phyloP scores from a whole-genome alignment of 225 moss, liverwort and hornwort species.

The Pleurozium schreberi region DNA sequence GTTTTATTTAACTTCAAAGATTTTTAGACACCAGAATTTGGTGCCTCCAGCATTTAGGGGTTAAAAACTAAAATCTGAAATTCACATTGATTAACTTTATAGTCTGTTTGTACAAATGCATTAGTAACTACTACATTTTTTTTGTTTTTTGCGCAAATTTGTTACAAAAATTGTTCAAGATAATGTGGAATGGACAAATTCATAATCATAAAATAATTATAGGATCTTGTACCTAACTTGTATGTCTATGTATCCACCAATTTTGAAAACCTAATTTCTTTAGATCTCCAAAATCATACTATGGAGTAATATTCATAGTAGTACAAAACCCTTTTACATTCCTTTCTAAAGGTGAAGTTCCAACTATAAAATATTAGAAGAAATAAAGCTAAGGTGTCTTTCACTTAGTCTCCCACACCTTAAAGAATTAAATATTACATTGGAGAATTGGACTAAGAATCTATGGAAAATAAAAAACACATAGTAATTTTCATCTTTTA shows the following conservation, averaged over 20 bases:
- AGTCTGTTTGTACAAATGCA: no score
- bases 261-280: background rate
- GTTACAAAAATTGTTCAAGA: background rate
- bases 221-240: background rate
- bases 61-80: background rate
- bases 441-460: background rate
- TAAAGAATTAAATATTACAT: no score
- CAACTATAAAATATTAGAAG: background rate
- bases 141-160: background rate
- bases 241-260: background rate
- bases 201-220: accelerated
- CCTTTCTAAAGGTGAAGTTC: background rate
- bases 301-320: background rate
- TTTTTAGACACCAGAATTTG: no score
- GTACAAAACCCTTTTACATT: background rate
- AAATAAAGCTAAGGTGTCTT: background rate
- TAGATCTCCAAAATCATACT: background rate
- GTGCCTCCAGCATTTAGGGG: no score
- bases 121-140: background rate
- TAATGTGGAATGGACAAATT: background rate
- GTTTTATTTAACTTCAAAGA: no score
- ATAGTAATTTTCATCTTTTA: background rate
- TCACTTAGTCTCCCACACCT: background rate
- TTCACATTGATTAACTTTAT: no score
- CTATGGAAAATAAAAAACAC: background rate